These are phyloP conservation scores for Aspergillus uvarum DNA, from an alignment of 2,329 filamentous ascomycete species.

Conservation along the genomic window DNA sequence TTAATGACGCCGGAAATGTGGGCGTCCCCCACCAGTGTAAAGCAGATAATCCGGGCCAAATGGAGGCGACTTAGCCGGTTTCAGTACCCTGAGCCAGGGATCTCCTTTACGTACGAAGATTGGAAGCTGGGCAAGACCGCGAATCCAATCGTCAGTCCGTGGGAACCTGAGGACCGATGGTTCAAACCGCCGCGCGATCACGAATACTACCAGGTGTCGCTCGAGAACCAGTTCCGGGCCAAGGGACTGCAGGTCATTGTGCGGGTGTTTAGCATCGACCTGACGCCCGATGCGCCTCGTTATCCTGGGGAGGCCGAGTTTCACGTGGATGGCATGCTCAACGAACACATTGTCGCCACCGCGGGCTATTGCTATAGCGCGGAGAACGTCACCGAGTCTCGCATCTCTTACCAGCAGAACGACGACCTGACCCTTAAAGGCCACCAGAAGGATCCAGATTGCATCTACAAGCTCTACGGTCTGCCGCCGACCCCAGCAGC, in stretches of 20 bases:
- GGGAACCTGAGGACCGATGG: background rate
- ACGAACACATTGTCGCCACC: slow-evolving; percentile 10
- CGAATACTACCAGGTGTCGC: slow-evolving; percentile 13
- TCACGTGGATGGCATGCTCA: slow-evolving; percentile 13
- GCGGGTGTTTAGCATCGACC: slow-evolving; percentile 11
- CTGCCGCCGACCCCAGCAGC: background rate
- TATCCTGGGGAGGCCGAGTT: slow-evolving; percentile 12
- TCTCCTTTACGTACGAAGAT: background rate
- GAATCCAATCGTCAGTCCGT: background rate
- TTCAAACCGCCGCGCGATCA: slow-evolving; percentile 6
- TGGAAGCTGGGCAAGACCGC: background rate
- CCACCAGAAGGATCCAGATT: background rate
- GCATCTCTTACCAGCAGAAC: slow-evolving; percentile 10
- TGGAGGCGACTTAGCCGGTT: background rate
- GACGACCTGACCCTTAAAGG: background rate
- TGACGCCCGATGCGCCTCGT: slow-evolving; percentile 10
- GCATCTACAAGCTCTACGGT: slow-evolving; percentile 2
- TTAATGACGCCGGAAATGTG: background rate
- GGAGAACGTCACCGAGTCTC: slow-evolving; percentile 11
- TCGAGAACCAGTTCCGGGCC: slow-evolving; percentile 15
- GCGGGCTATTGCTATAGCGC: slow-evolving; percentile 9
- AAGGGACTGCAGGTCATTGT: slow-evolving; percentile 18
- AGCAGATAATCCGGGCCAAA: background rate
- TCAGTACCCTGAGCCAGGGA: background rate
- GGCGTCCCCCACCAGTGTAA: background rate